Conservation (phyloP, 2,329 filamentous ascomycete species). For the Monosporascus sp. region DNA sequence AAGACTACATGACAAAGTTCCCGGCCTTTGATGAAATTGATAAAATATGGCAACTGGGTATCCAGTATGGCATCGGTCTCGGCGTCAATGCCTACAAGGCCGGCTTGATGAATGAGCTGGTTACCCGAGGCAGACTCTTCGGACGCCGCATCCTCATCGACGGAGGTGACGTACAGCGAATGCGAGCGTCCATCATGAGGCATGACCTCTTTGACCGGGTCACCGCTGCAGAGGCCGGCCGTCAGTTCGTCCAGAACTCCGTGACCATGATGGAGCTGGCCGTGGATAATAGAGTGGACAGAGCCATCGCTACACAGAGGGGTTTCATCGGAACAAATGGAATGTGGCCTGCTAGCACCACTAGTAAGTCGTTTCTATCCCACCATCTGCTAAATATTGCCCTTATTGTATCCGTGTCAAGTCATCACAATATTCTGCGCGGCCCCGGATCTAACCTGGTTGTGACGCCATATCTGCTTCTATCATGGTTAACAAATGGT, state of each 20-base stretch:
- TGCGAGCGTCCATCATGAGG: neutral
- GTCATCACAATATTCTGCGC: too few relatives aligned
- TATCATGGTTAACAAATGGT: too few relatives aligned
- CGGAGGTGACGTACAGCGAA: neutral
- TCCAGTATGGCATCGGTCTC: conserved; percentile 17
- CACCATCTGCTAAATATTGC: too few relatives aligned
- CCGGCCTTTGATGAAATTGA: conserved; percentile 5
- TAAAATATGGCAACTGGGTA: conserved; percentile 10
- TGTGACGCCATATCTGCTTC: too few relatives aligned
- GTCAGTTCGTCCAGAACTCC: neutral
- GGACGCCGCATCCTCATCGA: neutral
- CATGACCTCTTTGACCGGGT: neutral
- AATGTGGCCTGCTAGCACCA: too few relatives aligned
- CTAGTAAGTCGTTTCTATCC: too few relatives aligned
- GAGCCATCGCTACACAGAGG: too few relatives aligned
- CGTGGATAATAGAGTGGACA: too few relatives aligned
- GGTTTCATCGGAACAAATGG: too few relatives aligned
- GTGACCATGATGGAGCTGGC: too few relatives aligned
- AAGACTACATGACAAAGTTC: conserved; percentile 3
- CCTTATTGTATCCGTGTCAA: too few relatives aligned
- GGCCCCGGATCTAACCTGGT: too few relatives aligned
- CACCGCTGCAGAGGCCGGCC: neutral
- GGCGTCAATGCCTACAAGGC: conserved; percentile 9
- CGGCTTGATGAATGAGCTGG: conserved; percentile 11
- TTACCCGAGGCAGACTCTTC: conserved; percentile 6